A percentile compares a stretch with the other conserved stretches of the same genome.
Conservation (phyloP, 1,284 basidiomycete genomes). For the Cystobasidiaceae sp. region DNA sequence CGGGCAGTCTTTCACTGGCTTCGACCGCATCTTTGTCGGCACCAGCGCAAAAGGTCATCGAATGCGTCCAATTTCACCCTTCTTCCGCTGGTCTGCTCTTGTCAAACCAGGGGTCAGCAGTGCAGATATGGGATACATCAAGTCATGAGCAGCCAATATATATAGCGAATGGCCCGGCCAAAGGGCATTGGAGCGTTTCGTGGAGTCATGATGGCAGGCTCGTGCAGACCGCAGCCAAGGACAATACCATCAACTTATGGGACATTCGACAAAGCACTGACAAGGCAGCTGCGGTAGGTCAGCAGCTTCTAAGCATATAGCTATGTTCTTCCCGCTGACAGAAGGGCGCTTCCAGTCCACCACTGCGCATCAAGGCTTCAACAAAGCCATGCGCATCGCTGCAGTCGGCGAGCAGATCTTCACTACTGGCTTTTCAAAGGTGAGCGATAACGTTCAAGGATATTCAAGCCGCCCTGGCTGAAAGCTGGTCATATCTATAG, state of each 20-base stretch:
- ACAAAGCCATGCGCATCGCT: constrained; percentile 39
- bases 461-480: not conserved
- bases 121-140: constrained; percentile 46
- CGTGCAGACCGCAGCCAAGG: constrained; percentile 45
- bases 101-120: constrained; percentile 34
- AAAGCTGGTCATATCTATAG: constrained; percentile 43
- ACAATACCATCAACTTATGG: constrained; percentile 46
- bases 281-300: constrained; percentile 23
- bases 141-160: constrained; percentile 22
- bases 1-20: not conserved
- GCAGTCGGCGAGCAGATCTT: constrained; percentile 47
- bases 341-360: constrained; percentile 25
- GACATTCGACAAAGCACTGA: constrained; percentile 42
- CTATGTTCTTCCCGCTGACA: not conserved
- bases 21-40: constrained; percentile 1
- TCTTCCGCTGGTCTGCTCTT: constrained; percentile 47
- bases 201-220: constrained; percentile 47
- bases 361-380: constrained; percentile 30
- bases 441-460: constrained; percentile 12
- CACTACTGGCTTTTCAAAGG: constrained; percentile 48
- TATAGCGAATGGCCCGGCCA: constrained; percentile 35
- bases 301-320: not conserved
- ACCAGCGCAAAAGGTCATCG: constrained; percentile 38
- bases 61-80: constrained; percentile 47
- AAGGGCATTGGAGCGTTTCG: constrained; percentile 45